A percentile compares a stretch with the other conserved stretches of the same genome.
These are phyloP conservation scores for Exophiala sideris DNA, from an alignment of 2,329 filamentous ascomycete genomes.

Conservation along the genomic window DNA sequence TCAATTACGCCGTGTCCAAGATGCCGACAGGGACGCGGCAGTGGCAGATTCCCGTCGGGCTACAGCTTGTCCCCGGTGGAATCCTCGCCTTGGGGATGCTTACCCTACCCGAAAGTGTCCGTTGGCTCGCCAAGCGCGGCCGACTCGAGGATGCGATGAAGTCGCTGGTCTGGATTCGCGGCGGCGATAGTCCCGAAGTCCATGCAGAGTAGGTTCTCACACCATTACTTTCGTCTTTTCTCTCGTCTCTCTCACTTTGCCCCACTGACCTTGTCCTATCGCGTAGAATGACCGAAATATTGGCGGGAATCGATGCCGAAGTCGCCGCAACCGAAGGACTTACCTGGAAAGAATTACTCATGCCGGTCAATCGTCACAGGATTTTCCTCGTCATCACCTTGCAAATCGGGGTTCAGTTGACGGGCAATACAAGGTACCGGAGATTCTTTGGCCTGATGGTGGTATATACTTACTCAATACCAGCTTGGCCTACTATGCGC, in stretches of 20 bases:
- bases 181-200: slow-evolving; percentile 38
- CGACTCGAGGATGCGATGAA: slow-evolving; percentile 45
- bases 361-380: slow-evolving; percentile 47
- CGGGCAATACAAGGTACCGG: background rate
- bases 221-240: no score
- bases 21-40: slow-evolving; percentile 49
- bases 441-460: no score
- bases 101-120: slow-evolving; percentile 46
- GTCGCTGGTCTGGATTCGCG: slow-evolving; percentile 50
- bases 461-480: no score
- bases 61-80: slow-evolving; percentile 49
- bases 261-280: background rate
- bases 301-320: slow-evolving; percentile 48
- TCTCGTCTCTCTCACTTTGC: no score
- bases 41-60: slow-evolving; percentile 55
- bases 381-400: slow-evolving; percentile 50
- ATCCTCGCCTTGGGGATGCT: slow-evolving; percentile 49
- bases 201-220: slow-evolving; percentile 46
- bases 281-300: slow-evolving; percentile 37
- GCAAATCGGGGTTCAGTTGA: slow-evolving; percentile 49
- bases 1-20: slow-evolving; percentile 47
- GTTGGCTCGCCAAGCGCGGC: slow-evolving; percentile 48
- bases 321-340: slow-evolving; percentile 43
- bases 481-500: slow-evolving; percentile 30
- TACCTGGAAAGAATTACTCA: slow-evolving; percentile 45